Evolutionary conservation across 139 green algal genomes (phyloP), one percentile per base, ranked within the genome.

Genomic region (Diplosphaera chodatii): DNA sequence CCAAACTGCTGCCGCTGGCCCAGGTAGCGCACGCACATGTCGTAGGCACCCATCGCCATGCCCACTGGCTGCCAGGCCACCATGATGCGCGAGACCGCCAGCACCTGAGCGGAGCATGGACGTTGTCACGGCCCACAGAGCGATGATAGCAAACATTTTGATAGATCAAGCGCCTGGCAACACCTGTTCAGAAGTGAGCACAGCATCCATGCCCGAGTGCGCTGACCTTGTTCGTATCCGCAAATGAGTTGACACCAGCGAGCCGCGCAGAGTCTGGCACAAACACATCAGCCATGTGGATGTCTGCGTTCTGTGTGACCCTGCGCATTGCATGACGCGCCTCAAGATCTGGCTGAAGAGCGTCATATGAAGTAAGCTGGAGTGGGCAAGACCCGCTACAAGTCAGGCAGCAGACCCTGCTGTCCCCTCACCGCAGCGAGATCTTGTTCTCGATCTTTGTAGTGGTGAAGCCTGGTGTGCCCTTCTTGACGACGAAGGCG

Each of bases 381-480:
- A 48, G 37, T 48, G 37, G 10, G 37, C 37, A 48, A 8, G 13
- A 48, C 37, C n/a, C n/a, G n/a, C n/a, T n/a, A n/a, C n/a, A n/a
- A n/a, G n/a, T 48, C 37, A 48, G 37, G 8, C 8, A 13, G 8
- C 37, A 13, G 13, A 48, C 37, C 10, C 37, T 48, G 37, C 37
- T 8, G 10, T 48, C 37, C 13, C 37, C 8, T 8, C 91, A 96
- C 32, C 91, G 78, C 72, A 96, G 87, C 2, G 91, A 82, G 34
- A 93, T 94, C 80, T 97, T 97, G 83, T 97, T 95, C 69, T 97
- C 83, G 67, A 98, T 97, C 80, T 98, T 97, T 34, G 67, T 72
- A 18, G 84, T 83, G 32, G 74, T 74, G 55, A 75, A 88, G 8
- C 93, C 93, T 4, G 85, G 83, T 16, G 87, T 90, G 67, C 88